Evolutionary conservation across 345 rosid genomes (phyloP), one percentile per base, ranked within the genome.

Genomic region (Salix udensis): DNA sequence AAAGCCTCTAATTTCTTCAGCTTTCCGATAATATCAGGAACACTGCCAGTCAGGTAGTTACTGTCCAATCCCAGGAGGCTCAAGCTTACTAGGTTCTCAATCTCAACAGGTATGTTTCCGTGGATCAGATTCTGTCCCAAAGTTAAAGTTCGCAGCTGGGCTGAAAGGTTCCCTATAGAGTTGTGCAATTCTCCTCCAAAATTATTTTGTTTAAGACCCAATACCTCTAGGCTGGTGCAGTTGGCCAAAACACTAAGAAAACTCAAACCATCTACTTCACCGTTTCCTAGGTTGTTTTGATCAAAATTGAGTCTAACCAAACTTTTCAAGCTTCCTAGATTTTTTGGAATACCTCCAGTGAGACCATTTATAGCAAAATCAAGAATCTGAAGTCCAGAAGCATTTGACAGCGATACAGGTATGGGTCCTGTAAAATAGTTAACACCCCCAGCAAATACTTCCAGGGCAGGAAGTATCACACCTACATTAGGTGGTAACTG

Each of bases 101-200:
- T 77, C 42, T 55, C 82, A 42, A 40, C 12, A 21, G 82, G 85
- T 9, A 83, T 76, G n/a, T 61, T 78, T 24, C 78, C 75, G 1
- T 42, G 78, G 39, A 79, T 24, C 44, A 26, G 2, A 70, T 79
- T 79, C 18, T 3, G 0, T 50, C 82, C 78, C 18, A 79, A 2
- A 18, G 72, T 70, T 14, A 79, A 53, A 6, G 0, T 74, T 14
- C 23, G 40, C n/a, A 79, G 52, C 46, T 52, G 71, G 12, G 58
- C 31, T 15, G 82, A 79, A 44, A 79, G 82, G 40, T 79, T 79
- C 13, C 37, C 78, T 18, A 77, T 65, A 52, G 79, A 74, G 42
- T 31, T 70, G 0, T 83, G 86, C 72, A 83, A 16, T 72, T 77
- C 76, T 50, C 88, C 88, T 50, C 70, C 77, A 34, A 83, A 79